Evolutionary conservation across 306 rosid genomes (phyloP), one percentile per base, ranked within the genome.

Genomic region (Styphnolobium japonicum): DNA sequence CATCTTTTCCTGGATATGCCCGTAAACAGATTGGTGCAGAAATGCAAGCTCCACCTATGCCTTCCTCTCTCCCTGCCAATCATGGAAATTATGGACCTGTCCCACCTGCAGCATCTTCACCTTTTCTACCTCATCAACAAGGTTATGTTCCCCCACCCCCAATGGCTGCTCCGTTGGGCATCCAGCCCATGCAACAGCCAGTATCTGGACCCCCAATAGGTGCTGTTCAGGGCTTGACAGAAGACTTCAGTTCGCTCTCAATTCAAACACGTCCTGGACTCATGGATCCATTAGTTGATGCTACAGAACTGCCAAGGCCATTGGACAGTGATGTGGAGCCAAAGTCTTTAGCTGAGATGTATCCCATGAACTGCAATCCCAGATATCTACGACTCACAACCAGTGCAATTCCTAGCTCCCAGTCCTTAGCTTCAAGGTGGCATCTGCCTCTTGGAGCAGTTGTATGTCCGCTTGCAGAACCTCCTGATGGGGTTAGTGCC

Each of bases 401-500:
- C 39, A 71, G 87, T 75, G 96, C 92, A 25, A 71, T 96, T 77
- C 99, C 99, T 48, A 90, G 91, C 84, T 96, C 99, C 39, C 97
- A 93, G 87, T 96, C 99, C 71, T 87, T 96, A 86, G 90, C 89
- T 86, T 89, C 99, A 71, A 90, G 99, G 87, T 96, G 99, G 99
- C 98, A 93, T 87, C 84, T 96, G 57, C 99, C 98, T 85, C 94
- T 96, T 72, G 99, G 99, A 78, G 96, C 99, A 49, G 92, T 93
- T 88, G 97, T 96, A 45, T 96, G 98, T 61, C 99, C 99, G 55
- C 99, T 96, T 85, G 98, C 99, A 0, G 97, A 93, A 87, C 83
- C 94, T 71, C 94, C 98, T 25, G 88, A 86, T 63, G 98, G 97
- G 91, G 98, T 96, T 12, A 65, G 96, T 84, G 75, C 77, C 61